Evolutionary conservation across 1,139 yeast species (phyloP).

Genomic region (Debaryomycetaceae sp.): DNA sequence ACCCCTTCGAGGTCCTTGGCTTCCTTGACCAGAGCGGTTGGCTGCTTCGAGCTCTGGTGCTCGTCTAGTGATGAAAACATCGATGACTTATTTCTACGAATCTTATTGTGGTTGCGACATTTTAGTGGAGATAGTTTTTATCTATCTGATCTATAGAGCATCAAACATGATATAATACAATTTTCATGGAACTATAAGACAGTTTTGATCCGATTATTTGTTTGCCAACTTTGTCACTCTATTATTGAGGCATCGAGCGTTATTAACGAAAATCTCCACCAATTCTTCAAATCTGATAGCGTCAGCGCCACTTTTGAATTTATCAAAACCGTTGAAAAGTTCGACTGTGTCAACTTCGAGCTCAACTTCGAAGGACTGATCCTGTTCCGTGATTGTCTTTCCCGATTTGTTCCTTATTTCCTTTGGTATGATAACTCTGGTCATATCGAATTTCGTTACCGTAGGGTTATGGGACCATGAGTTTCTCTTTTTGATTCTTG

Average conservation of each 20-base stretch:
- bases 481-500: constrained; percentile 61
- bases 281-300: constrained; percentile 65
- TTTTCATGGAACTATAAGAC: background rate
- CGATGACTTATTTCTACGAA: background rate
- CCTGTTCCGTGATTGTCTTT: constrained; percentile 35
- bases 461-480: constrained; percentile 68
- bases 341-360: constrained; percentile 70
- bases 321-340: constrained; percentile 60
- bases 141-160: background rate
- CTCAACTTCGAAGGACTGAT: constrained; percentile 56
- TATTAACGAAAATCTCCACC: constrained; percentile 68
- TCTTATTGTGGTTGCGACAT: background rate
- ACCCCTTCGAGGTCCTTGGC: too few species aligned
- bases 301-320: constrained; percentile 46
- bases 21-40: too few species aligned
- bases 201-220: constrained; percentile 5
- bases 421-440: constrained; percentile 53
- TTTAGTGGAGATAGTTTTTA: background rate
- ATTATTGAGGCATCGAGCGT: constrained; percentile 53
- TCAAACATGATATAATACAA: background rate
- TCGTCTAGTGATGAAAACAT: background rate
- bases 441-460: constrained; percentile 66
- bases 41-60: too few species aligned
- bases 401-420: constrained; percentile 43
- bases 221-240: constrained; percentile 44